Evolutionary conservation across 176 grass and related monocot genomes (phyloP).

Genomic region (Pontederia paniculata): DNA sequence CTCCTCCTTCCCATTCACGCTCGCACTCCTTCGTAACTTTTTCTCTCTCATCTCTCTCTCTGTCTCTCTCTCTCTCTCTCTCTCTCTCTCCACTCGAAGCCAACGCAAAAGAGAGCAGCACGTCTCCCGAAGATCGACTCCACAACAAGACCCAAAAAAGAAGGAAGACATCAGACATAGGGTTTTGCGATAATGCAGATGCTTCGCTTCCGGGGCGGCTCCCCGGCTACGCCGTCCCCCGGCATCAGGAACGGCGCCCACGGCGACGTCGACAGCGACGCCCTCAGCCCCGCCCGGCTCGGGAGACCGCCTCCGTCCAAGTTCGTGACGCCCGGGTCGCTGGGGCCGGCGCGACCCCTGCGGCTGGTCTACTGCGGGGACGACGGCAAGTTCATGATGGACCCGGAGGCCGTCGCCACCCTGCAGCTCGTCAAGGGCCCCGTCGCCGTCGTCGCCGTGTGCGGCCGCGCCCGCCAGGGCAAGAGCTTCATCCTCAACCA

Average conservation of each 20-base stretch:
- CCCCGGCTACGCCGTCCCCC: conserved; percentile 21
- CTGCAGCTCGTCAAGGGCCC: conserved; percentile 67
- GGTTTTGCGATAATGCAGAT: conserved; percentile 45
- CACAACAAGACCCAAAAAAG: neutral
- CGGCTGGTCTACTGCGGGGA: conserved; percentile 65
- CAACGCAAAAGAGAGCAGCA: neutral
- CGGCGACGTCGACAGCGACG: conserved; percentile 15
- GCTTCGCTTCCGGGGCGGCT: conserved; percentile 44
- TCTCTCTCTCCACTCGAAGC: neutral
- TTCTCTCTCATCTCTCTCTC: neutral
- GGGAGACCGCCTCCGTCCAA: conserved; percentile 10
- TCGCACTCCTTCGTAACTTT: neutral
- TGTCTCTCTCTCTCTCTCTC: neutral
- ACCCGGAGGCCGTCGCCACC: conserved; percentile 56
- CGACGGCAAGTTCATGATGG: conserved; percentile 52
- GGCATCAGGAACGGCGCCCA: conserved; percentile 15
- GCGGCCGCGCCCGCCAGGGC: conserved; percentile 64
- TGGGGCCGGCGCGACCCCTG: conserved; percentile 34
- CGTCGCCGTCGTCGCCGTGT: conserved; percentile 59
- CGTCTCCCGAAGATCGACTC: neutral
- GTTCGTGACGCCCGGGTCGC: conserved; percentile 11
- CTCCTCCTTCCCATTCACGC: neutral
- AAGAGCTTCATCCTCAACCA: conserved; percentile 84
- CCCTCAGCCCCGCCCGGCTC: neutral
- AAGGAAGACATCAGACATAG: neutral